Evolutionary conservation across 163 green algal genomes (phyloP).

Genomic region (Coccomyxa subellipsoidea): DNA sequence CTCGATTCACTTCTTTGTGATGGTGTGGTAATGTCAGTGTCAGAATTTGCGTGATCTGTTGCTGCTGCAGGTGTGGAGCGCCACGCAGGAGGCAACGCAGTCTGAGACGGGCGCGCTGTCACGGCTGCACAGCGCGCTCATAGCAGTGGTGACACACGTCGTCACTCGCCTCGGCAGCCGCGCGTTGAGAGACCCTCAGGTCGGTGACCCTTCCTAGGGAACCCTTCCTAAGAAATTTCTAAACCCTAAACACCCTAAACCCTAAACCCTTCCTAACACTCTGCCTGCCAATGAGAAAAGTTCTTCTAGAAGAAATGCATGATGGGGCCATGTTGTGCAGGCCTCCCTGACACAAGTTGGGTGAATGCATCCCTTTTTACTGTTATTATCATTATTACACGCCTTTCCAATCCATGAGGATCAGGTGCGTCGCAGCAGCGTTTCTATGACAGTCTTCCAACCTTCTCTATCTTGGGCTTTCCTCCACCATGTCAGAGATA

Average conservation of each 20-base stretch:
- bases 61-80: slow-evolving; percentile 11
- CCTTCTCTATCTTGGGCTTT: too few relatives aligned
- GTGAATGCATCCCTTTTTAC: too few relatives aligned
- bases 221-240: not conserved
- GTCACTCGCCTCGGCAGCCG: slow-evolving; percentile 49
- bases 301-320: not conserved
- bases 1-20: too few relatives aligned
- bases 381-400: too few relatives aligned
- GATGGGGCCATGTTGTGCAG: slow-evolving; percentile 17
- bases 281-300: not conserved
- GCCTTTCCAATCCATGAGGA: too few relatives aligned
- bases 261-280: not conserved
- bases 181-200: slow-evolving; percentile 27
- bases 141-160: slow-evolving; percentile 73
- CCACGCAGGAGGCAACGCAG: not conserved
- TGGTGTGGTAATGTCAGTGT: too few relatives aligned
- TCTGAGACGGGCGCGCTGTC: slow-evolving; percentile 49
- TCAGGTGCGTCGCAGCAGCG: too few relatives aligned
- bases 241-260: not conserved
- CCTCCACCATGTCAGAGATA: too few relatives aligned
- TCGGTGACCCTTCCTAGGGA: not conserved
- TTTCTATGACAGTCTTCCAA: too few relatives aligned
- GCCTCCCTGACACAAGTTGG: too few relatives aligned
- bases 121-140: slow-evolving; percentile 66
- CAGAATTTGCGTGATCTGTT: too few relatives aligned